Base-by-base conservation (phyloP, 306 rosid genomes). In the Pyrus pyrifolia region DNA sequence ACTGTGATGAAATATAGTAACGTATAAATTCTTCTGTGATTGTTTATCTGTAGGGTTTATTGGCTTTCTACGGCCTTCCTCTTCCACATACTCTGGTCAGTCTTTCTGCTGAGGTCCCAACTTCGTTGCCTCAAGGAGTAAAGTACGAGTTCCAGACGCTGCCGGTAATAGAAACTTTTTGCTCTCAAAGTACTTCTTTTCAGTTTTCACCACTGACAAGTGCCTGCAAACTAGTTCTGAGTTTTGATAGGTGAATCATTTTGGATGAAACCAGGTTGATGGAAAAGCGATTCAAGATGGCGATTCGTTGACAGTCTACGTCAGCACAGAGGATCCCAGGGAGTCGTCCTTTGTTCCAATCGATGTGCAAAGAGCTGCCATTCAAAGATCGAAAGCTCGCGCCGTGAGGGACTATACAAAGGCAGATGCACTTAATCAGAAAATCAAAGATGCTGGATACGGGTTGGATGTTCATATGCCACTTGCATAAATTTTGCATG, bases 201-300 rank as follows among this genome's bases (percentile, higher is more conserved):
- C n/a, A 15, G 11, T 27, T 76, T 63, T 33, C 11, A 61, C 31
- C 40, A 27, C 18, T 12, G 22, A 18, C 25, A 44, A 22, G 31
- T 70, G 23, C 40, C 57, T 66, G 33, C 35, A 27, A 13, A 61
- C 19, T 21, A 66, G 70, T 21, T 30, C 49, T 83, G 68, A 66
- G 14, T 35, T 64, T 44, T 84, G 68, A 83, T 33, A 11, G n/a
- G 8, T 62, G 60, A 77, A 40, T 60, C 63, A 13, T 84, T 7
- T 58, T 53, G 55, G 55, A 77, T 83, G 77, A 64, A 25, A 80
- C 52, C 76, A 95, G 99, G 89, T 95, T 64, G 93, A 90, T 83
- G 85, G 85, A 55, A 95, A 76, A 79, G 93, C 97, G n/a, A 87
- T 95, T 35, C 84, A 96, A 45, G 99, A 95, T 81, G 99, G 99